phyloP scores from a whole-genome alignment of 331 rosid genomes.

The Malus hybrid region DNA sequence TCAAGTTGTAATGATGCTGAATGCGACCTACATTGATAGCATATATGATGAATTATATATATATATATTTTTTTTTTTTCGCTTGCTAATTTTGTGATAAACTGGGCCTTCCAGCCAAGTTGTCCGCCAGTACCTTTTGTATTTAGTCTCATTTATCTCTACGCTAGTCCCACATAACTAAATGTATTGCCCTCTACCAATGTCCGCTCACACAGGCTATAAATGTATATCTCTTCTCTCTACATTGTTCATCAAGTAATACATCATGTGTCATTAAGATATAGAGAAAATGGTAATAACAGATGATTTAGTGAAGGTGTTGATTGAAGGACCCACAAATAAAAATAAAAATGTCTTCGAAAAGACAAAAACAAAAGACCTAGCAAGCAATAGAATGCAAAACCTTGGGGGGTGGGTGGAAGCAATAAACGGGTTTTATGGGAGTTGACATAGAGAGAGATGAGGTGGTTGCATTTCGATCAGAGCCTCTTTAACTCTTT shows the following conservation, averaged over 20 bases:
- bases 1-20: neutral
- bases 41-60: neutral
- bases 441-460: conserved; percentile 28
- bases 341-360: neutral
- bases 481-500: conserved; percentile 34
- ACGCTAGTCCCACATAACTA: neutral
- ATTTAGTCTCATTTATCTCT: neutral
- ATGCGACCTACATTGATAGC: neutral
- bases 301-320: neutral
- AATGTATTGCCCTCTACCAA: neutral
- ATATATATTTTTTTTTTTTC: neutral
- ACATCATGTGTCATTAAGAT: no score
- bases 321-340: neutral
- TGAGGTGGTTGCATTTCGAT: conserved; percentile 46
- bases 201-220: neutral
- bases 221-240: no score
- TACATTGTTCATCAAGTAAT: no score
- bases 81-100: neutral
- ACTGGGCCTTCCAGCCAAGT: neutral
- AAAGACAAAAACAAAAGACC: neutral
- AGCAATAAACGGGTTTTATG: conserved; percentile 46
- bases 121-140: neutral
- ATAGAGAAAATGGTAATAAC: neutral
- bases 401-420: conserved; percentile 37
- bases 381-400: neutral